Evolutionary conservation across 2,329 filamentous ascomycete species (phyloP), one percentile per base, ranked within the genome.

Genomic region (Mariannaea sp.): DNA sequence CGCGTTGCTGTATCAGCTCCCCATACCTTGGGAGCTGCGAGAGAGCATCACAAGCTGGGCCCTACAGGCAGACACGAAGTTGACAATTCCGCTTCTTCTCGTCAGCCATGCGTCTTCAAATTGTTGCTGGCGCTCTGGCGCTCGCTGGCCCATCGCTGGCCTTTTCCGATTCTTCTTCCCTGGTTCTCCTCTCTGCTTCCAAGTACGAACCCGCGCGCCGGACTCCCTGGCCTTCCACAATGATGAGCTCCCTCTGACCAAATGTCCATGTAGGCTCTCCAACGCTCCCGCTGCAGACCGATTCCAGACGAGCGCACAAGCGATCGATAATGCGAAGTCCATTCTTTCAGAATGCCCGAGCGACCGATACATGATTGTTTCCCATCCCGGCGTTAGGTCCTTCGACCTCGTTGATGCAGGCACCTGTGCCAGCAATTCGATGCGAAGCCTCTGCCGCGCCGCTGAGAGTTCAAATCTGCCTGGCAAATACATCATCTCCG

Each of bases 101-200:
- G 48, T 57, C 60, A 59, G 57, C 64, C 58, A 87, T 86, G 84
- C 82, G 79, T 77, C 68, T 80, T 66, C 80, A 79, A 49, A 70
- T 75, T 68, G 67, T 80, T 67, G 72, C 77, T 55, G 71, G 78
- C 62, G 68, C 82, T 44, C 73, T 83, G 67, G 80, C 80, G 60
- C 73, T 83, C 65, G 78, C 82, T 61, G 79, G 82, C 55, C 78
- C 80, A 19, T 85, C 80, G 38, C 77, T 84, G 57, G 92, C 90
- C 20, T 94, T 96, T 71, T 85, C 84, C 58, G 88, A 96, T 73
- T 91, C 92, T 2, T 92, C 90, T 49, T 93, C 94, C 14, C 94
- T 96, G 73, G 82, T 96, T 70, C 77, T 97, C 61, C 87, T 95
- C 71, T 97, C 93, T 26, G 93, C 88, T 39, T 82, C 88, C 58